These are phyloP conservation scores for Spathaspora sp. DNA, from an alignment of 805 yeast genomes.

Conservation along the genomic window DNA sequence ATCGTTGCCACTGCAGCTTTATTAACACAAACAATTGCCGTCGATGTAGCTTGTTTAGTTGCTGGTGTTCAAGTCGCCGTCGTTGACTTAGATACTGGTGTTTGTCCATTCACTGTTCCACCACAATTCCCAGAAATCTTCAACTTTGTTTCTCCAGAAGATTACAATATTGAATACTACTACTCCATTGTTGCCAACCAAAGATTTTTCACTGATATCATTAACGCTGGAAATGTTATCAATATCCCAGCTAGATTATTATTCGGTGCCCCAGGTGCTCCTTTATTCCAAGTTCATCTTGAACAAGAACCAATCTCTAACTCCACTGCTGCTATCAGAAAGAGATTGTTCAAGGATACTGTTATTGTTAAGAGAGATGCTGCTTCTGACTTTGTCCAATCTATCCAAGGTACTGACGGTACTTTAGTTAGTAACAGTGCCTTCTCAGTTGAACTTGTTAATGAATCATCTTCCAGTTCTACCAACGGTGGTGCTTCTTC, in stretches of 20 bases:
- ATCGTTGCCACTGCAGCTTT: conserved; percentile 10
- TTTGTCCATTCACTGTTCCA: conserved; percentile 36
- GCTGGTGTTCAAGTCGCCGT: conserved; percentile 28
- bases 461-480: conserved; percentile 14
- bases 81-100: conserved; percentile 39
- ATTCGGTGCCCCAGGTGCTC: conserved; percentile 18
- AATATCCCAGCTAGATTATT: conserved; percentile 28
- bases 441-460: conserved; percentile 12
- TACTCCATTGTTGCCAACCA: conserved; percentile 20
- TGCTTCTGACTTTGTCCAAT: conserved; percentile 23
- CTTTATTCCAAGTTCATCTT: conserved; percentile 27
- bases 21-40: conserved; percentile 24
- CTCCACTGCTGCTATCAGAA: conserved; percentile 40
- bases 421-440: conserved; percentile 14
- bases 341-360: conserved; percentile 28
- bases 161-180: conserved; percentile 34
- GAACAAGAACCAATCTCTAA: conserved; percentile 27
- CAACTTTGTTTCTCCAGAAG: conserved; percentile 22
- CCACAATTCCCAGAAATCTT: conserved; percentile 22
- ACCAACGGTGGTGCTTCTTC: conserved; percentile 6
- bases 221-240: conserved; percentile 29
- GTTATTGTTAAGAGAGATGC: conserved; percentile 29
- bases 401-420: conserved; percentile 19
- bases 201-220: conserved; percentile 34
- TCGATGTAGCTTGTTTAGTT: conserved; percentile 35